These are phyloP conservation scores for Cucurbita ficifolia DNA, from an alignment of 306 rosid species.

Conservation along the genomic window DNA sequence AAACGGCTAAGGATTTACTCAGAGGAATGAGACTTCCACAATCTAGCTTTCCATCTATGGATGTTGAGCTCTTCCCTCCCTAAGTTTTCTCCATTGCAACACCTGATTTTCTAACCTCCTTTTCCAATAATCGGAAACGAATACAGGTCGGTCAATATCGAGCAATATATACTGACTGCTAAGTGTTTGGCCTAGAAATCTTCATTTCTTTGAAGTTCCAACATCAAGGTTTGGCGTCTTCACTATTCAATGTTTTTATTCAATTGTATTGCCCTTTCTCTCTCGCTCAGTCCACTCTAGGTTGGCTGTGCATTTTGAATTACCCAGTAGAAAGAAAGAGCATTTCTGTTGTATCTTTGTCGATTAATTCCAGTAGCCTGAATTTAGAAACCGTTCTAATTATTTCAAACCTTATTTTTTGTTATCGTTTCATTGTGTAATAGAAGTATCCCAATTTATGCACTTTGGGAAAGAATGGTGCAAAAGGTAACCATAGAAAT, in stretches of 20 bases:
- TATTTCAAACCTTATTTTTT: not conserved
- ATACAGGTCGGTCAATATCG: not conserved
- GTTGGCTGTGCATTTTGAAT: not conserved
- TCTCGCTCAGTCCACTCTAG: not conserved
- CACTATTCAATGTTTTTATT: not conserved
- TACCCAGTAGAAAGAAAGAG: not conserved
- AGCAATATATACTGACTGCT: not conserved
- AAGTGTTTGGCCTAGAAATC: not conserved
- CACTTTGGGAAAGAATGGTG: not conserved
- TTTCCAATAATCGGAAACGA: not conserved
- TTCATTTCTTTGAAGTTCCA: not conserved
- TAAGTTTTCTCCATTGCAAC: constrained; percentile 12
- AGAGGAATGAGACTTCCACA: constrained; percentile 69
- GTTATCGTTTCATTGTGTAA: not conserved
- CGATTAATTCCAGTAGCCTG: not conserved
- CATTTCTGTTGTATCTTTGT: constrained; percentile 4
- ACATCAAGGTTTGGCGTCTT: not conserved
- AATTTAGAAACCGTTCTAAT: not conserved
- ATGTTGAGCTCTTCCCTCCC: constrained; percentile 72
- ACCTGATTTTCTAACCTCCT: not conserved
- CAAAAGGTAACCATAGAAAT: not conserved
- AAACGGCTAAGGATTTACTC: constrained; percentile 79
- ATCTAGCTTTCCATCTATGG: constrained; percentile 52
- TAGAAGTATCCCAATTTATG: not conserved
- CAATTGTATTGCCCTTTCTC: not conserved